Percentiles rank a stretch among this genome's conserved stretches.
Conservation (phyloP, 2,329 filamentous ascomycete genomes). For the Neocucurbitaria cava region DNA sequence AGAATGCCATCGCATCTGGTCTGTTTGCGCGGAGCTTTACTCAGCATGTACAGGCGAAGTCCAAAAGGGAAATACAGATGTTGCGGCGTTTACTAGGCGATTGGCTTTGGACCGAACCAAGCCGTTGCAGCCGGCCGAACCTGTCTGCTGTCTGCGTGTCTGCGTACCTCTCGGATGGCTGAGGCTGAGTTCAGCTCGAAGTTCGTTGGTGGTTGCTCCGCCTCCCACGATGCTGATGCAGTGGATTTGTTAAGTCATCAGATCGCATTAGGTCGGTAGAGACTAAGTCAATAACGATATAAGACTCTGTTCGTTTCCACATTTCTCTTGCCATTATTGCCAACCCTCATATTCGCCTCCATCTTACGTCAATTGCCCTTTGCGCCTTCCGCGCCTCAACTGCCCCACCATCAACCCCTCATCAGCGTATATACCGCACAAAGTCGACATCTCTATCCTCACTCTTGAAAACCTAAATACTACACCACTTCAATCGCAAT, state of each 20-base stretch:
- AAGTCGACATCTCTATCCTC: not conserved
- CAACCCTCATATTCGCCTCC: slow-evolving; percentile 11
- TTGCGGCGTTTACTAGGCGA: slow-evolving; percentile 12
- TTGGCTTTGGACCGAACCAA: slow-evolving; percentile 17
- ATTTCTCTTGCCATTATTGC: slow-evolving; percentile 19
- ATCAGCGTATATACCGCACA: slow-evolving; percentile 1
- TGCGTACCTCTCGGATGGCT: slow-evolving; percentile 23
- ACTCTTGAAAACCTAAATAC: not conserved
- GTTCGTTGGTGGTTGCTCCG: slow-evolving; percentile 35
- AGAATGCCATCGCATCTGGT: not conserved
- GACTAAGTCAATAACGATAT: slow-evolving; percentile 17
- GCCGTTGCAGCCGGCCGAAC: slow-evolving; percentile 26
- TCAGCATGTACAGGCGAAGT: slow-evolving; percentile 5
- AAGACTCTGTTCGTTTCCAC: slow-evolving; percentile 15
- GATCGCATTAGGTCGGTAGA: slow-evolving; percentile 26
- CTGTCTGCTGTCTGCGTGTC: too few relatives aligned
- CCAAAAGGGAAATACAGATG: slow-evolving; percentile 10
- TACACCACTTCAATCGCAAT: slow-evolving; percentile 43
- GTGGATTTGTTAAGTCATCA: slow-evolving; percentile 31
- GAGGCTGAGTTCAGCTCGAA: slow-evolving; percentile 42
- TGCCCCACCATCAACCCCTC: slow-evolving; percentile 22
- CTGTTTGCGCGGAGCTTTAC: not conserved
- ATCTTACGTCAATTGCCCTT: slow-evolving; percentile 16
- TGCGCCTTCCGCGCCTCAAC: not conserved
- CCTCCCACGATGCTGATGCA: slow-evolving; percentile 29